A percentile compares a stretch with the other conserved stretches of the same genome.
Evolutionary conservation across 169 alveolate species (phyloP).

Genomic region (Plasmodium gaboni): DNA sequence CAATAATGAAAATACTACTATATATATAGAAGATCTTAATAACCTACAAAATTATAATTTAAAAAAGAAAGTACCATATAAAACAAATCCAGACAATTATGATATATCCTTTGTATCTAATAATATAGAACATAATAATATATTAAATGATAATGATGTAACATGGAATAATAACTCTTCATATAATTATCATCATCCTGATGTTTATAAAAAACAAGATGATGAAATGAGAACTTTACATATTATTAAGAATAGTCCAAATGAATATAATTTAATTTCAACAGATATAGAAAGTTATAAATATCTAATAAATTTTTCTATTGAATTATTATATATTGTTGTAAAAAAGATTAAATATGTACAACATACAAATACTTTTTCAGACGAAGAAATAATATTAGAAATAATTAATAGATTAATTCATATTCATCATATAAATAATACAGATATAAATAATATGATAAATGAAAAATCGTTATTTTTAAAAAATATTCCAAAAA

Average conservation of each 20-base stretch:
- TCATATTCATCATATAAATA: conserved; percentile 2
- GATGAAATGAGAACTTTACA: background rate
- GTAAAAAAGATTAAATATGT: conserved; percentile 59
- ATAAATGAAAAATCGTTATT: conserved; percentile 18
- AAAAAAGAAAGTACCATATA: no score
- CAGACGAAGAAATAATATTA: conserved; percentile 16
- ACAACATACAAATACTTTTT: conserved; percentile 13
- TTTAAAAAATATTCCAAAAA: conserved; percentile 24
- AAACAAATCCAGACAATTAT: no score
- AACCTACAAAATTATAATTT: no score
- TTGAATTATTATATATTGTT: conserved; percentile 24
- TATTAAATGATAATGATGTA: no score
- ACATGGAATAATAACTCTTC: no score
- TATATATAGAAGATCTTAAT: no score
- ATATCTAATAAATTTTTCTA: conserved; percentile 14
- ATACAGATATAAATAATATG: conserved; percentile 8
- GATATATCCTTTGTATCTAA: no score
- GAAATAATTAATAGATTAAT: conserved; percentile 21
- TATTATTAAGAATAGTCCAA: background rate
- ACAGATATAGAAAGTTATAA: background rate
- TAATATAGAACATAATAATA: no score
- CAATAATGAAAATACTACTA: no score
- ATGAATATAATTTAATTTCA: conserved; percentile 9
- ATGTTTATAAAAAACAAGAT: background rate
- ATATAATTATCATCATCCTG: no score